Evolutionary conservation across 345 rosid species (phyloP).

Genomic region (Lenwebbia sp.): DNA sequence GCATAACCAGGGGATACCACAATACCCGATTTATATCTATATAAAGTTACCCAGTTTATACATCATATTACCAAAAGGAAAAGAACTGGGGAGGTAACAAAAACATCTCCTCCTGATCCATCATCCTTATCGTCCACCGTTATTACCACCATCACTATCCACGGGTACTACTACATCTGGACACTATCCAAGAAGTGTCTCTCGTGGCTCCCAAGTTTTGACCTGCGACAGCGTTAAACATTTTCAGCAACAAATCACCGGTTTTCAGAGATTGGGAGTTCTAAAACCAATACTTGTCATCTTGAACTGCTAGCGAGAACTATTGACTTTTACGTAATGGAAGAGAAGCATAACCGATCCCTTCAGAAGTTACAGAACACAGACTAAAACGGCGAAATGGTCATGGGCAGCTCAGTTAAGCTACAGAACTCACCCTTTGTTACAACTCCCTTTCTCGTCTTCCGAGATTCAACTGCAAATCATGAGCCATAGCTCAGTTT

Average conservation of each 20-base stretch:
- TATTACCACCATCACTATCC: too few relatives aligned
- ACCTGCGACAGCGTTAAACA: neutral
- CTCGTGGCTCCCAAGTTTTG: slow-evolving; percentile 75
- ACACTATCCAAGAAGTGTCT: slow-evolving; percentile 15
- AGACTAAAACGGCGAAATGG: neutral
- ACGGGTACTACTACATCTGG: too few relatives aligned
- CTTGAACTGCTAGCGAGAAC: neutral
- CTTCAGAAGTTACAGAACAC: neutral
- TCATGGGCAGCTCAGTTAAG: neutral
- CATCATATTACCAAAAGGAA: too few relatives aligned
- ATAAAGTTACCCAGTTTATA: too few relatives aligned
- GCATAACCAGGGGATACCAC: too few relatives aligned
- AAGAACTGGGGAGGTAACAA: too few relatives aligned
- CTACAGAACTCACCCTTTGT: neutral
- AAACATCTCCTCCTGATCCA: too few relatives aligned
- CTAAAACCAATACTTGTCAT: neutral
- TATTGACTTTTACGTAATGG: neutral
- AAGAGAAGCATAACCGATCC: neutral
- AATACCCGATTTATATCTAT: too few relatives aligned
- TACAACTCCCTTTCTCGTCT: neutral
- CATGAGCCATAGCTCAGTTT: neutral
- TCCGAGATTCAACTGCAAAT: neutral
- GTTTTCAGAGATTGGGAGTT: neutral
- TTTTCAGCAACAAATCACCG: too few relatives aligned
- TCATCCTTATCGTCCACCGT: too few relatives aligned